A percentile compares a stretch with the other conserved stretches of the same genome.
These are phyloP conservation scores for Heteromeles arbutifolia DNA, from an alignment of 306 rosid species.

Conservation along the genomic window DNA sequence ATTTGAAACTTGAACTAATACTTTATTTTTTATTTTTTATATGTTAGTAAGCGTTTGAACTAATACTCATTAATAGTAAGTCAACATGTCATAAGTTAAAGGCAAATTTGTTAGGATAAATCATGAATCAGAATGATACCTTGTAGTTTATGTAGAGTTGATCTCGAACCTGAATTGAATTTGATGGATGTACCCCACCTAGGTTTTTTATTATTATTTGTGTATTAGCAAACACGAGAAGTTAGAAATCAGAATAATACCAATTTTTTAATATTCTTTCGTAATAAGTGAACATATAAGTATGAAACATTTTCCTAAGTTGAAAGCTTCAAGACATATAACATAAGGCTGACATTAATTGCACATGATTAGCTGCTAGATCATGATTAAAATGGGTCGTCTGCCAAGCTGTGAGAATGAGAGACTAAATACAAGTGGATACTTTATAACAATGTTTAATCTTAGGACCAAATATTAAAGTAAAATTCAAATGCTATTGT, in stretches of 20 bases:
- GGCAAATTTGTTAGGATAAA: no score
- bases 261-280: not conserved
- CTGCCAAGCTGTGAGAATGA: constrained; percentile 20
- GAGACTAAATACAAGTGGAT: not conserved
- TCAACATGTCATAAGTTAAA: no score
- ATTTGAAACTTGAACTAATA: not conserved
- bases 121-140: no score
- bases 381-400: not conserved
- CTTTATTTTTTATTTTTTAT: no score
- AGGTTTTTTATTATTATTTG: no score
- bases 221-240: no score
- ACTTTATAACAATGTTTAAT: not conserved
- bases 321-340: not conserved
- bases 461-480: not conserved
- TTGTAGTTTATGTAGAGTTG: no score
- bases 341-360: not conserved
- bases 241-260: not conserved
- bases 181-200: no score
- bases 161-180: no score
- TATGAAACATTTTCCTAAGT: not conserved
- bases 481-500: not conserved
- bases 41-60: not conserved
- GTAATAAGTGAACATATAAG: no score
- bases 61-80: not conserved
- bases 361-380: not conserved